Evolutionary conservation across 2,329 filamentous ascomycete genomes (phyloP), one percentile per base, ranked within the genome.

Genomic region (Aaosphaeria arxii): DNA sequence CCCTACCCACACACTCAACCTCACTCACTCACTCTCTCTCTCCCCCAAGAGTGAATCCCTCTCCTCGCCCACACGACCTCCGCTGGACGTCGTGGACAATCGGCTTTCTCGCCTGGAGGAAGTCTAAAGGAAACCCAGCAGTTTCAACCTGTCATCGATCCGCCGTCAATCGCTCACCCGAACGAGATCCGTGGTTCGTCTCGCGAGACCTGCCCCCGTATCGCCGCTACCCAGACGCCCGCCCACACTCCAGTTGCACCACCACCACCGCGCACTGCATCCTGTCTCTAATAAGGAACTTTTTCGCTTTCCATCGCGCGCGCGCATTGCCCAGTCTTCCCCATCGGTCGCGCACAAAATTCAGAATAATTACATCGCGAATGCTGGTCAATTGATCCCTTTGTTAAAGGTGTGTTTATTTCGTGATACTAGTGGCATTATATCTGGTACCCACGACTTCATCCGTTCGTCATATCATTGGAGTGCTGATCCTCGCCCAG

Each of bases 341-440:
- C 33, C 42, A 28, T n/a, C 30, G 17, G 44, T 41, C n/a, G 33
- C 33, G 9, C n/a, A n/a, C 33, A 36, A 36, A 36, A 24, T 36
- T 36, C n/a, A 9, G 7, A 36, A 36, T 36, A 9, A 9, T 9
- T 36, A 39, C 29, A 28, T 33, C 42, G 40, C 61, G 59, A 58
- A 71, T 70, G 67, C 65, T 58, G 61, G 51, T 47, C 50, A 50
- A 51, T 59, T 67, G 60, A 66, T 53, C 55, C 48, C 51, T 52
- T 9, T 36, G 53, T 56, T 51, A 59, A 30, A 56, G 59, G 64
- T 67, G 60, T 47, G 61, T 64, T 24, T 24, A 24, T 24, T 24
- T 24, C 17, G 17, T 24, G 17, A 24, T 24, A 24, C 17, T 24
- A 24, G 17, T 24, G 17, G 17, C 3, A 24, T 24, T 24, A 24